Percentiles rank a stretch among this genome's conserved stretches.
Evolutionary conservation across 1,284 basidiomycete species (phyloP).

Genomic region (Trametes versicolor): DNA sequence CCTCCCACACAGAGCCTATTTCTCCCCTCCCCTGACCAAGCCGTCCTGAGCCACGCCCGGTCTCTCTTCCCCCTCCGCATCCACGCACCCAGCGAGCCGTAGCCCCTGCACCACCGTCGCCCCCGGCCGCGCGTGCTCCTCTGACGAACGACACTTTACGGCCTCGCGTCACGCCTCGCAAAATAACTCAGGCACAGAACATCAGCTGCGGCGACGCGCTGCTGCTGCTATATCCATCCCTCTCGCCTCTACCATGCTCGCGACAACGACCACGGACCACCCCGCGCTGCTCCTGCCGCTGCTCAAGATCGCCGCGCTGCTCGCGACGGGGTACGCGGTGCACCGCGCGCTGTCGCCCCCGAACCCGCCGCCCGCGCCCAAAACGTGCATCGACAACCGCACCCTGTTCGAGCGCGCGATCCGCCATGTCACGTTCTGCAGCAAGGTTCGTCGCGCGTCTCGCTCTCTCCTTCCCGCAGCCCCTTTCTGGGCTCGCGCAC

Average conservation of each 20-base stretch:
- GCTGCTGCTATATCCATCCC: neutral
- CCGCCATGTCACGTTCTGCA: conserved; percentile 44
- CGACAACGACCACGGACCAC: conserved; percentile 10
- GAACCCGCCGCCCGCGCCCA: conserved; percentile 39
- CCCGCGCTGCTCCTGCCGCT: conserved; percentile 31
- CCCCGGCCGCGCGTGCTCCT: neutral
- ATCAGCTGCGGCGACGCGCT: neutral
- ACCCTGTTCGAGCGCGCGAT: conserved; percentile 45
- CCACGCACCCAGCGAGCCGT: neutral
- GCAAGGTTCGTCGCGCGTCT: conserved; percentile 38
- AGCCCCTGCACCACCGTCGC: neutral
- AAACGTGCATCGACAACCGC: conserved; percentile 37
- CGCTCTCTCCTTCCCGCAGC: no score
- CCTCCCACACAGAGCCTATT: conserved; percentile 24
- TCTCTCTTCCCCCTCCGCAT: conserved; percentile 3
- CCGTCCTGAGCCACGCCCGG: neutral
- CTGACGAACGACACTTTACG: neutral
- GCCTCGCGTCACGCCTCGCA: neutral
- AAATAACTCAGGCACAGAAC: neutral
- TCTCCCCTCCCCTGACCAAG: conserved; percentile 9
- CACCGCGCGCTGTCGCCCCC: conserved; percentile 43
- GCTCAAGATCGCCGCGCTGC: conserved; percentile 37
- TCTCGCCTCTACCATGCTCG: conserved; percentile 20
- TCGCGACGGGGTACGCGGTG: conserved; percentile 40
- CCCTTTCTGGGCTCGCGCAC: conserved; percentile 7